Evolutionary conservation across 495 filamentous ascomycete species (phyloP), one percentile per base, ranked within the genome.

Genomic region (Cercophora scortea): DNA sequence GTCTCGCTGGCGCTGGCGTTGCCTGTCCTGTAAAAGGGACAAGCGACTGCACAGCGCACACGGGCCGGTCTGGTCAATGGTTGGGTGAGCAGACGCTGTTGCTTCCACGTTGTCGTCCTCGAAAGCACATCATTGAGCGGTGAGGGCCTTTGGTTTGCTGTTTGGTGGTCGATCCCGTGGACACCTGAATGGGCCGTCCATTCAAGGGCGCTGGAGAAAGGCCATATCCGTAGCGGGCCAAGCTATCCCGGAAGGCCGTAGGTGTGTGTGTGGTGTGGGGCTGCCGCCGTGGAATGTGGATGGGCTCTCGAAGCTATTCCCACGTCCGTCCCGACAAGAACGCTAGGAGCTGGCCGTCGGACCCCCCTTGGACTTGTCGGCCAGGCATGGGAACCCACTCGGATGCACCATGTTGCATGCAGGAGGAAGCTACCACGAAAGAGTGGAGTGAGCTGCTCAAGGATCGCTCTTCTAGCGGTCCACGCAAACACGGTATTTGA

Each of bases 221-320:
- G 25, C 25, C 25, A 25, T 25, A 25, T 25, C 25, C 25, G 25
- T 2, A 25, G 17, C 16, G 42, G 42, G 17, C 16, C 2, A 25
- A 11, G 40, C 34, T 45, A 45, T 25, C 16, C 36, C n/a, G 13
- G 49, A 19, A 32, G 39, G n/a, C 35, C 46, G 32, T 11, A 25
- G 25, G 25, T 5, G 25, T 25, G 25, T 2, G 25, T 5, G 25
- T 25, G 25, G 25, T 25, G 25, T 25, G 25, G 25, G 25, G 25
- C 25, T 25, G 25, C 25, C 25, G 25, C 25, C 25, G 25, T 25
- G 6, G 12, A 51, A 35, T 42, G 47, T 19, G 45, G 47, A 42
- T 41, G 41, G 50, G 25, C 25, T 25, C 48, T 56, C 52, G 58
- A 58, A 55, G 53, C 61, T 56, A 58, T 58, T 63, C 57, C 52